Base-by-base conservation (phyloP, 2,329 filamentous ascomycete species). In the Penicillium rolfsii region DNA sequence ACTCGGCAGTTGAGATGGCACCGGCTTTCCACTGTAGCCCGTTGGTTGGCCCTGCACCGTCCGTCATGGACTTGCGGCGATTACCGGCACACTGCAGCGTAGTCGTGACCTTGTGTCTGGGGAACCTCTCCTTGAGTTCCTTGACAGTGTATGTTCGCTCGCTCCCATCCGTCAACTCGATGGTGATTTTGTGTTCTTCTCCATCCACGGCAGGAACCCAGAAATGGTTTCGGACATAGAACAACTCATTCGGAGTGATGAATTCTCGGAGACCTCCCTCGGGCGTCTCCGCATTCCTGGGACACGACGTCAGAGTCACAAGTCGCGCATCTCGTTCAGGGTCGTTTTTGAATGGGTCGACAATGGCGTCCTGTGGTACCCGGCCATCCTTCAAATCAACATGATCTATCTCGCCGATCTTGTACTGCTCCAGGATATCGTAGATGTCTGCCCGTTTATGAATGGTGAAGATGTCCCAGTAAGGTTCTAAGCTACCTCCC, bases 391-490 rank as follows among this genome's bases (percentile, higher is more conserved):
- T 69, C 2, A 90, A 80, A 67, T 90, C 88, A 9, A 76, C 79
- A 1, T 76, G 74, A 63, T 89, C 83, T 2, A 90, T 80, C 50
- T 82, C 83, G 30, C 88, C 88, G 50, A 90, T 86, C 28, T 83
- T 77, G 69, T 87, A 90, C 65, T 86, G 82, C n/a, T 85, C 80
- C 0, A 90, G 78, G 43, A 90, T 87, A 54, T 89, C 85, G 61
- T 83, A 82, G 5, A 90, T 86, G 61, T 90, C 85, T 45, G 85
- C 80, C 19, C 83, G 81, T 71, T 89, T 87, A 77, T 90, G 88
- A 60, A 90, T 89, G 50, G 83, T 81, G 71, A 90, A 90, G 56
- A 90, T 88, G 61, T 89, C 80, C 88, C 88, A 90, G 74, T 89
- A 90, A 0, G 84, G 83, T 55, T 90, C 87, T 53, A 90, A 84